Percentiles rank a stretch among this genome's conserved stretches.
phyloP scores from a whole-genome alignment of 495 filamentous ascomycete species.

The Cladorrhinum samala region DNA sequence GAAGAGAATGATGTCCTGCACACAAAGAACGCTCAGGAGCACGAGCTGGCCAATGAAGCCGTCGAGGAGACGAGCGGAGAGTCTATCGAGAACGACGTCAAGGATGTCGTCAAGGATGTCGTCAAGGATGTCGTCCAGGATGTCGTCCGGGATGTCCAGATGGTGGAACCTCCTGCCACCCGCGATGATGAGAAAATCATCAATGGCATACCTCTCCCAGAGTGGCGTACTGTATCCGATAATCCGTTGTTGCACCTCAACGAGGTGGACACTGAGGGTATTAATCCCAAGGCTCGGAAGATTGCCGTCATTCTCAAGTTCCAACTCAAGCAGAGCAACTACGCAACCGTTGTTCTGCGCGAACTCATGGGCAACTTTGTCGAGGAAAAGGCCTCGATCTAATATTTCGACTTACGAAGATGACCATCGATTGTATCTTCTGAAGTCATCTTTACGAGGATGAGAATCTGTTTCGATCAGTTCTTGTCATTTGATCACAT shows the following conservation, averaged over 20 bases:
- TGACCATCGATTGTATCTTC: background rate
- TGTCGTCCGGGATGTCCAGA: background rate
- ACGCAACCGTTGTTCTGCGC: constrained; percentile 88
- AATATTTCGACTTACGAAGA: background rate
- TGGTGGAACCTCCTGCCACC: too few species aligned
- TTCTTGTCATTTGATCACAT: background rate
- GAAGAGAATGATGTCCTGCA: background rate
- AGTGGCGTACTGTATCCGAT: constrained; percentile 18
- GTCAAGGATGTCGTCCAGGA: background rate
- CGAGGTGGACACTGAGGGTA: constrained; percentile 8
- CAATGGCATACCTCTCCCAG: constrained; percentile 13
- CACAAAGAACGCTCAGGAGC: background rate
- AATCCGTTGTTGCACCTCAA: constrained; percentile 17
- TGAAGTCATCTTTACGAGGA: background rate
- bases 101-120: background rate
- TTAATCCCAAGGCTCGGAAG: constrained; percentile 40
- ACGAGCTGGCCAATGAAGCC: background rate
- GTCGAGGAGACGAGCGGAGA: too few species aligned
- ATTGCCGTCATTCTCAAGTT: constrained; percentile 82
- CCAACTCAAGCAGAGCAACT: constrained; percentile 77
- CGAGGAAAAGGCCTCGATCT: constrained; percentile 3
- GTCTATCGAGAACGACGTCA: too few species aligned
- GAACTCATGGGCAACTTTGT: constrained; percentile 54
- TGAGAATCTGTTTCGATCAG: background rate
- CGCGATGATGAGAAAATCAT: constrained; percentile 4